A percentile compares a stretch with the other conserved stretches of the same genome.
Evolutionary conservation across 2,329 filamentous ascomycete genomes (phyloP).

Genomic region (Stachybotrys elegans): DNA sequence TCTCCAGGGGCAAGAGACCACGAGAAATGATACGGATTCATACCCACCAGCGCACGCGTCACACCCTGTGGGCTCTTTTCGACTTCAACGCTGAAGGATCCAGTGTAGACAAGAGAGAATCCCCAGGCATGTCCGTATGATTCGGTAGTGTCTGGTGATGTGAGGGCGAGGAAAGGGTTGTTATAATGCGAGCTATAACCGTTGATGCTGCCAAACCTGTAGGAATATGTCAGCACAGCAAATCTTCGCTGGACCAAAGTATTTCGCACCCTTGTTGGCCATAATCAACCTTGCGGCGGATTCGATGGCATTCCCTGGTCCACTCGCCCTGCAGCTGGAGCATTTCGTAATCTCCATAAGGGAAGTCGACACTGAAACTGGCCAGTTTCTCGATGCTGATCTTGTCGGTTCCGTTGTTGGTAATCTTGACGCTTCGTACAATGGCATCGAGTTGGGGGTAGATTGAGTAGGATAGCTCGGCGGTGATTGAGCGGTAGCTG

Average conservation of each 20-base stretch:
- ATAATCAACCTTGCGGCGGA: slow-evolving; percentile 50
- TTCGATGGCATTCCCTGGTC: slow-evolving; percentile 52
- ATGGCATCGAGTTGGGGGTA: slow-evolving; percentile 59
- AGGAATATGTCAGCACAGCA: not conserved
- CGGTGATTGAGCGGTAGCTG: slow-evolving; percentile 51
- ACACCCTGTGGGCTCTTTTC: slow-evolving; percentile 59
- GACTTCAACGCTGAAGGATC: slow-evolving; percentile 56
- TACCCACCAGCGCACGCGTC: slow-evolving; percentile 53
- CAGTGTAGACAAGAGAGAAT: slow-evolving; percentile 60
- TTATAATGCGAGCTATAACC: slow-evolving; percentile 61
- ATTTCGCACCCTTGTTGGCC: slow-evolving; percentile 46
- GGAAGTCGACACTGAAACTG: slow-evolving; percentile 58
- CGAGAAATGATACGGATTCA: slow-evolving; percentile 57
- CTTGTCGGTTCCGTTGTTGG: slow-evolving; percentile 48
- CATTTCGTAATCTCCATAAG: slow-evolving; percentile 56
- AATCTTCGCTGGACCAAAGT: not conserved
- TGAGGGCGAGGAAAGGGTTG: slow-evolving; percentile 58
- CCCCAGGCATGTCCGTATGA: slow-evolving; percentile 57
- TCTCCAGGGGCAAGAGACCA: slow-evolving; percentile 52
- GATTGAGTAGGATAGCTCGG: slow-evolving; percentile 57
- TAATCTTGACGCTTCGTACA: slow-evolving; percentile 55
- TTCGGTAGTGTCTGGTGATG: slow-evolving; percentile 54
- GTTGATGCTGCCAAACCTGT: slow-evolving; percentile 53
- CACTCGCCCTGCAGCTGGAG: slow-evolving; percentile 59
- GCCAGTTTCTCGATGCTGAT: slow-evolving; percentile 52